phyloP scores from a whole-genome alignment of 345 rosid species.

The Noccaea bulbosa region DNA sequence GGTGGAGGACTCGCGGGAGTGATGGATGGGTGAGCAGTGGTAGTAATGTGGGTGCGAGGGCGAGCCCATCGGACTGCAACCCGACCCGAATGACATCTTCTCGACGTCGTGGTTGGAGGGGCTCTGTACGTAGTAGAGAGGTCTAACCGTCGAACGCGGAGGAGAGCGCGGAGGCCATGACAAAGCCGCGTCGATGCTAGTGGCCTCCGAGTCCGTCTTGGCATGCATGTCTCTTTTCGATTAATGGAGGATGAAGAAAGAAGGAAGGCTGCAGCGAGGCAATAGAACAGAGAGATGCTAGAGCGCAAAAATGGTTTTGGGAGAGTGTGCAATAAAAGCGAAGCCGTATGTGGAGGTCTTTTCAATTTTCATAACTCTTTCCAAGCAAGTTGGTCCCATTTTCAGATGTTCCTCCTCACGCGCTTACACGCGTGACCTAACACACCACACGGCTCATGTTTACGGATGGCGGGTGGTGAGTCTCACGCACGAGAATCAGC shows the following conservation, averaged over 20 bases:
- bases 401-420: background rate
- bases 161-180: constrained; percentile 70
- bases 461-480: background rate
- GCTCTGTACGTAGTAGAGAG: constrained; percentile 90
- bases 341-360: constrained; percentile 20
- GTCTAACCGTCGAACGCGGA: constrained; percentile 52
- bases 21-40: constrained; percentile 91
- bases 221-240: constrained; percentile 63
- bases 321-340: constrained; percentile 39
- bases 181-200: constrained; percentile 69
- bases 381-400: constrained; percentile 27
- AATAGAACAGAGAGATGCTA: constrained; percentile 27
- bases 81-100: constrained; percentile 94
- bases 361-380: constrained; percentile 12
- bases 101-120: constrained; percentile 94
- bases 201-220: constrained; percentile 89
- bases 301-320: constrained; percentile 13
- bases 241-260: background rate
- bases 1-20: constrained; percentile 94
- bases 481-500: background rate
- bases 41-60: constrained; percentile 78
- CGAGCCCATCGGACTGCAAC: constrained; percentile 70
- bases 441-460: background rate
- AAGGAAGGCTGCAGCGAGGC: background rate
- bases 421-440: constrained; percentile 7